Base-by-base conservation (phyloP, 2,329 filamentous ascomycete species). In the Epichloe brachyelytri region DNA sequence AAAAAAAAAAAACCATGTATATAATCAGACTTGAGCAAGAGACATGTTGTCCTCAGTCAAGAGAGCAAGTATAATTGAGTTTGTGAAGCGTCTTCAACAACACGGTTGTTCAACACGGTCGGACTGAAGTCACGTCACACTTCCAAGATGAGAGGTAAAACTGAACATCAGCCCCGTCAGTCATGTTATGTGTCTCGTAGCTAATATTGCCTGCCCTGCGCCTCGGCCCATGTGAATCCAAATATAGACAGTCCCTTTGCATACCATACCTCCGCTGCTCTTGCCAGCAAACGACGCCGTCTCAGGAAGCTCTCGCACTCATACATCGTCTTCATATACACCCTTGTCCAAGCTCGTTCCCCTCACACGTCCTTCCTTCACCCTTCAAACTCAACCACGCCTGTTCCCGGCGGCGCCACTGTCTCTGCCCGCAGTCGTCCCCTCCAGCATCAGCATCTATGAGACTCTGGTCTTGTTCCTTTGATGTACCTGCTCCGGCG, bases 401-500 rank as follows among this genome's bases (percentile, higher is more conserved):
- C 68, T 33, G 65, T 63, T 11, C 60, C 62, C 34, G 58, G 59
- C 41, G 62, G 62, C 39, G 63, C 60, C 36, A 60, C 58, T 3
- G 60, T 56, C 39, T 59, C 56, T n/a, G 59, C 57, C 20, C 59
- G 56, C 33, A 55, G 58, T 26, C 63, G 58, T 7, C 61, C 60
- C 58, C 58, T 14, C 51, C 57, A 2, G 62, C 48, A 38, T 62
- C 62, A 46, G 59, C 62, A 50, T 70, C 68, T 37, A 70, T 58
- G 33, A 69, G 59, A 53, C 59, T 63, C 46, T 59, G 59, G n/a
- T 62, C 65, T 43, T 62, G 59, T 5, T 61, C 57, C 49, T 65
- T 69, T 2, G 57, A 60, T 26, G 68, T 78, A 12, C 78, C 78
- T 1, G 85, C 82, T 57, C 81, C 79, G 2, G 82, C 86, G 62